phyloP scores from a whole-genome alignment of 306 rosid species.

The Ormosia semicastrata region DNA sequence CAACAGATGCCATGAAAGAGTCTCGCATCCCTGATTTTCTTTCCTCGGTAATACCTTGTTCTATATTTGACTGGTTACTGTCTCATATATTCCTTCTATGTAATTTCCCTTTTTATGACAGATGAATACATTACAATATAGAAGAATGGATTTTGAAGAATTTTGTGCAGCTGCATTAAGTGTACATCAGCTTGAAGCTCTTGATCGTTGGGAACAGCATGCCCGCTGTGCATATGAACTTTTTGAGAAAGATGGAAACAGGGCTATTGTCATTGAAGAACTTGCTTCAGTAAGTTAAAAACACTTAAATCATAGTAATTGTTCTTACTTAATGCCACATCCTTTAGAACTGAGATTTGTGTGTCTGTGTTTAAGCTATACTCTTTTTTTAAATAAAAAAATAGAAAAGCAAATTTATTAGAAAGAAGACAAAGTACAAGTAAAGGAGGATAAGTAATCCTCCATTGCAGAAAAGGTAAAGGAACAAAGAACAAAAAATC shows the following conservation, averaged over 20 bases:
- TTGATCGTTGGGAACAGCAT: slow-evolving; percentile 94
- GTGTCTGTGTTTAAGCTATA: neutral
- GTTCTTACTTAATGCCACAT: neutral
- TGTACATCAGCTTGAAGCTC: slow-evolving; percentile 98
- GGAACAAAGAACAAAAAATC: neutral
- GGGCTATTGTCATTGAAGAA: slow-evolving; percentile 93
- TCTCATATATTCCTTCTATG: slow-evolving; percentile 21
- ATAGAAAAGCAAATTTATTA: neutral
- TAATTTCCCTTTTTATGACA: slow-evolving; percentile 42
- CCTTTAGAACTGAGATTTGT: neutral
- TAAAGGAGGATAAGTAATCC: neutral
- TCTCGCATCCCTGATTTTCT: slow-evolving; percentile 80
- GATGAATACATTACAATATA: slow-evolving; percentile 88
- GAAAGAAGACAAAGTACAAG: neutral
- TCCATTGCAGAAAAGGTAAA: neutral
- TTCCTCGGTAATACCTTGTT: slow-evolving; percentile 55
- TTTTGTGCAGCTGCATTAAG: slow-evolving; percentile 92
- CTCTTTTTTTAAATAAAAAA: neutral
- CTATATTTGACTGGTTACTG: slow-evolving; percentile 12
- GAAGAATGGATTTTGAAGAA: slow-evolving; percentile 99
- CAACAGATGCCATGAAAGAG: slow-evolving; percentile 96
- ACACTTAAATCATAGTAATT: neutral
- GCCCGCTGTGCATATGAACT: slow-evolving; percentile 96
- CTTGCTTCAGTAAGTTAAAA: slow-evolving; percentile 83
- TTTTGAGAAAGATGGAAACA: slow-evolving; percentile 90